A percentile compares a stretch with the other conserved stretches of the same genome.
phyloP scores from a whole-genome alignment of 1,139 yeast genomes.

The Suhomyces choctaworum region DNA sequence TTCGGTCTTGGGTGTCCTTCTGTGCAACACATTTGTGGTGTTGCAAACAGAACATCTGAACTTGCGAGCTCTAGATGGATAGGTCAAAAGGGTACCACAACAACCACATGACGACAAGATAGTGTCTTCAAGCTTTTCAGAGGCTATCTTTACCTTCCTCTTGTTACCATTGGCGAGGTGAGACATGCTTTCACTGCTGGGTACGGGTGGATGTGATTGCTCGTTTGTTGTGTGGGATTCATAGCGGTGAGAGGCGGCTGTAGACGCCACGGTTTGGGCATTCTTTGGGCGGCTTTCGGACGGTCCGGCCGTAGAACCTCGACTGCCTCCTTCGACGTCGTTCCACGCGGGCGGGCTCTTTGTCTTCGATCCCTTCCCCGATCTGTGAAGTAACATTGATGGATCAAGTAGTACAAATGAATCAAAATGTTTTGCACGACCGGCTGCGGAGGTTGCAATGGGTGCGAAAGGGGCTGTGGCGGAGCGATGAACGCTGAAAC shows the following conservation, averaged over 20 bases:
- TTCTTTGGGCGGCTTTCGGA: too few species aligned
- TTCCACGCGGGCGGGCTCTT: constrained; percentile 4
- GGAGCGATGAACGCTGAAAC: too few species aligned
- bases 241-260: too few species aligned
- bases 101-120: constrained; percentile 31
- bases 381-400: constrained; percentile 3
- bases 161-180: too few species aligned
- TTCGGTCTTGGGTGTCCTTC: constrained; percentile 8
- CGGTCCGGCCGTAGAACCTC: too few species aligned
- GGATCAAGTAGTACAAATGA: constrained; percentile 6
- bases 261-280: too few species aligned
- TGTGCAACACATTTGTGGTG: constrained; percentile 43
- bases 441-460: constrained; percentile 6
- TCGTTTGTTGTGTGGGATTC: too few species aligned
- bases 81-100: constrained; percentile 60
- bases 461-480: constrained; percentile 9
- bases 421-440: constrained; percentile 2
- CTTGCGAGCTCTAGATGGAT: constrained; percentile 46
- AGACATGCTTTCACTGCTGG: too few species aligned
- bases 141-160: too few species aligned
- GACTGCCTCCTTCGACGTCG: too few species aligned
- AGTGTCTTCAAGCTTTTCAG: not conserved
- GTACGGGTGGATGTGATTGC: too few species aligned
- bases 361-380: constrained; percentile 2
- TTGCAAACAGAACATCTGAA: constrained; percentile 60